phyloP scores from a whole-genome alignment of 164 flowering plant species.

The grape (Vitis vinifera) region DNA sequence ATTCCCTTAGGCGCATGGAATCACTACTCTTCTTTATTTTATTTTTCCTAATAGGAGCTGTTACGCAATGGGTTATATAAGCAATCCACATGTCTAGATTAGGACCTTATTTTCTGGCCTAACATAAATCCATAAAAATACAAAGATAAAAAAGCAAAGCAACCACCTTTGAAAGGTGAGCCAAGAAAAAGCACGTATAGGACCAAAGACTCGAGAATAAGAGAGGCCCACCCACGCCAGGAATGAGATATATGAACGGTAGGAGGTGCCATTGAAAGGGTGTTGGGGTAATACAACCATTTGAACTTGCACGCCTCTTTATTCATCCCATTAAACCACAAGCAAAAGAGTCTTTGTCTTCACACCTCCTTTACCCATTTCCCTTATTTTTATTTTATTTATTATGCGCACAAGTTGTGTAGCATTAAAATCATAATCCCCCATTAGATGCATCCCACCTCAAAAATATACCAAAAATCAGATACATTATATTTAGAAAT shows the following conservation, averaged over 20 bases:
- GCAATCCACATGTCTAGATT: conserved; percentile 6
- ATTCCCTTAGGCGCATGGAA: conserved; percentile 15
- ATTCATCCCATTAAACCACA: too few relatives aligned
- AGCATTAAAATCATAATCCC: too few relatives aligned
- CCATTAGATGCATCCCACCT: too few relatives aligned
- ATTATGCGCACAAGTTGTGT: too few relatives aligned
- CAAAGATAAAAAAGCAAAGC: conserved; percentile 3
- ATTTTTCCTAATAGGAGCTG: neutral
- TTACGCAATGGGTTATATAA: conserved; percentile 14
- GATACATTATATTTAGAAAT: too few relatives aligned
- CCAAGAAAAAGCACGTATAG: neutral
- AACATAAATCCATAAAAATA: conserved; percentile 1
- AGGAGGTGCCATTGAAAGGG: neutral
- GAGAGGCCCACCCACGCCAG: conserved; percentile 12
- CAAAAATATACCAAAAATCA: too few relatives aligned
- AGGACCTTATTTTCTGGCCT: neutral
- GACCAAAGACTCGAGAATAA: neutral
- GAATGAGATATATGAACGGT: conserved; percentile 14
- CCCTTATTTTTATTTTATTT: too few relatives aligned
- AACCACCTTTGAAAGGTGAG: conserved; percentile 14
- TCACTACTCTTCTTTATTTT: conserved; percentile 8
- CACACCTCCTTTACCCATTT: conserved; percentile 17
- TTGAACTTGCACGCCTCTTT: too few relatives aligned
- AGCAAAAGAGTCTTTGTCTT: conserved; percentile 2
- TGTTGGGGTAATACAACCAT: neutral